A percentile compares a stretch with the other conserved stretches of the same genome.
phyloP scores from a whole-genome alignment of 2,329 filamentous ascomycete genomes.

The Pseudogymnoascus sp. region DNA sequence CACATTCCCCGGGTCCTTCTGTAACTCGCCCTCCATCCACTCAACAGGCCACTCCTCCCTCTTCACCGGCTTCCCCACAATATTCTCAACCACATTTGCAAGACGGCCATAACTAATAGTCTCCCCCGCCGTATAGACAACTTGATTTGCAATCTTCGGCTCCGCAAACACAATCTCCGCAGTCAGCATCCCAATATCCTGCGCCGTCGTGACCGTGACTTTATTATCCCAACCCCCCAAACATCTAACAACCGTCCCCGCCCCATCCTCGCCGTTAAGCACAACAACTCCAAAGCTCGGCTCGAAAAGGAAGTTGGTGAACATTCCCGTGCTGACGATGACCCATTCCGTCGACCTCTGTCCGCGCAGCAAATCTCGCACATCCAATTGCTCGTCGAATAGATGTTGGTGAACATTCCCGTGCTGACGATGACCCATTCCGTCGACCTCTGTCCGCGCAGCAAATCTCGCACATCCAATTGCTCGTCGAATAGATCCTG shows the following conservation, averaged over 20 bases:
- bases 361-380: conserved; percentile 42
- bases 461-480: conserved; percentile 44
- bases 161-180: conserved; percentile 46
- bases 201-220: conserved; percentile 53
- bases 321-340: conserved; percentile 60
- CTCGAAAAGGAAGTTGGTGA: conserved; percentile 62
- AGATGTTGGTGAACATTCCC: conserved; percentile 57
- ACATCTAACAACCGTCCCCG: conserved; percentile 41
- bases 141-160: conserved; percentile 25
- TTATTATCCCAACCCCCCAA: conserved; percentile 53
- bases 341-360: conserved; percentile 47
- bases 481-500: conserved; percentile 64
- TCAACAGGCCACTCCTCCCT: conserved; percentile 43
- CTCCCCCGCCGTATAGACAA: conserved; percentile 53
- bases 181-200: conserved; percentile 54
- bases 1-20: conserved; percentile 36
- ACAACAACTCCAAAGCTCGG: conserved; percentile 54
- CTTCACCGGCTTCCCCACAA: conserved; percentile 35
- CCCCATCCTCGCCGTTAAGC: conserved; percentile 31
- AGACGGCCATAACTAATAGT: conserved; percentile 49
- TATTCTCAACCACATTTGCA: conserved; percentile 43
- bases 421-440: conserved; percentile 59
- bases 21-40: conserved; percentile 38
- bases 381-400: conserved; percentile 59
- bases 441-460: conserved; percentile 40